Evolutionary conservation across 495 filamentous ascomycete species (phyloP), one percentile per base, ranked within the genome.

Genomic region (Pyrenula aspistea): DNA sequence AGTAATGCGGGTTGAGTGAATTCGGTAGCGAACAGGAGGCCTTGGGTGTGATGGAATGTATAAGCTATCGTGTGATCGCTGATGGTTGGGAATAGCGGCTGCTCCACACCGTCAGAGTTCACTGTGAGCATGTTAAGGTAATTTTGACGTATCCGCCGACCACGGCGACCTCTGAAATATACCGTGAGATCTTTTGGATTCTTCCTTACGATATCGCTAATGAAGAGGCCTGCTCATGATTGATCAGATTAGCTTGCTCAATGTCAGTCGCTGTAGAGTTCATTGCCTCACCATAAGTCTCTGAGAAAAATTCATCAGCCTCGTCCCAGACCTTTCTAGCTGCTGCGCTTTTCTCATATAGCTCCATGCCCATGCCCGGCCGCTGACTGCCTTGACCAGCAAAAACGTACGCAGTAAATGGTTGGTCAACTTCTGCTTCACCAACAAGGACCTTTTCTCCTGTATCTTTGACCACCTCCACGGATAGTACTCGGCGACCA

Each of bases 341-440:
- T 0, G 60, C 64, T 2, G 57, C 11, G 53, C 71, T 73, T 3
- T 55, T 55, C 1, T 58, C 61, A 55, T 74, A 73, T 11, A 73
- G 55, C 12, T 67, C 65, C 71, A 75, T 73, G 0, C 73, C 73
- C 73, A 77, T 77, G 8, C 60, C 61, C 23, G 57, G 60, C 49
- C 63, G 59, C 55, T 77, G 73, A 36, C 66, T 70, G 1, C 73
- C 73, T 54, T 77, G 73, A 2, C 73, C 73, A 2, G 70, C 72
- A 52, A 77, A 77, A 12, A 77, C 24, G 59, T 74, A 75, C 2
- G 68, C 71, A 1, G 73, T 71, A 2, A 23, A 50, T 3, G 61
- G 57, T 48, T 71, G 69, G n/a, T 71, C 66, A 2, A 75, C 56
- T 47, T 68, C 65, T 0, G 71, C 71, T 50, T 72, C 63, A 0